phyloP scores from a whole-genome alignment of 345 rosid species.

The Punica granatum region DNA sequence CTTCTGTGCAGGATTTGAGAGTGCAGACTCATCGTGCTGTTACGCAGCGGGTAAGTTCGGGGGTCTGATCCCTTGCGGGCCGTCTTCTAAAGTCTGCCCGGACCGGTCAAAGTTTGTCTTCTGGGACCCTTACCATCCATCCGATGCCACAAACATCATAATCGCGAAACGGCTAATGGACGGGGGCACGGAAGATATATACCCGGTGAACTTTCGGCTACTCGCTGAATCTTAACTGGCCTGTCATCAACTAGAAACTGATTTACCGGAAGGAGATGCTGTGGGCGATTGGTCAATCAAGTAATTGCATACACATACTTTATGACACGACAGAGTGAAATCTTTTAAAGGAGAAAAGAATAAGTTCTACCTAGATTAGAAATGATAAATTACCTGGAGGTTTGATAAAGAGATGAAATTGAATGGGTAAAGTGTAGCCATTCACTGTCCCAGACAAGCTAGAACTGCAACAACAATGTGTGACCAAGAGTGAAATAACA shows the following conservation, averaged over 20 bases:
- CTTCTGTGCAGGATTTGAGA: constrained; percentile 45
- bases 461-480: too few relatives aligned
- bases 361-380: too few relatives aligned
- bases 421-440: too few relatives aligned
- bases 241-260: background rate
- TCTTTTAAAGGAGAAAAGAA: too few relatives aligned
- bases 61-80: constrained; percentile 54
- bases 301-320: background rate
- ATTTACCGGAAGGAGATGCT: background rate
- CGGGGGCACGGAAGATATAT: constrained; percentile 28
- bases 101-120: constrained; percentile 42
- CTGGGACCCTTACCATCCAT: constrained; percentile 64
- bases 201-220: constrained; percentile 32
- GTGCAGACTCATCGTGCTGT: constrained; percentile 46
- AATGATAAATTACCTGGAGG: too few relatives aligned
- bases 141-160: constrained; percentile 41
- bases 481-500: too few relatives aligned
- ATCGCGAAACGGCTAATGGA: constrained; percentile 36
- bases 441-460: too few relatives aligned
- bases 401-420: too few relatives aligned
- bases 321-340: background rate
- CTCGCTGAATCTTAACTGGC: constrained; percentile 11
- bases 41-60: constrained; percentile 47
- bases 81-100: constrained; percentile 32
- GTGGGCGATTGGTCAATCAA: background rate